These are phyloP conservation scores for Alternaria sp. DNA, from an alignment of 2,329 filamentous ascomycete genomes.

Conservation along the genomic window DNA sequence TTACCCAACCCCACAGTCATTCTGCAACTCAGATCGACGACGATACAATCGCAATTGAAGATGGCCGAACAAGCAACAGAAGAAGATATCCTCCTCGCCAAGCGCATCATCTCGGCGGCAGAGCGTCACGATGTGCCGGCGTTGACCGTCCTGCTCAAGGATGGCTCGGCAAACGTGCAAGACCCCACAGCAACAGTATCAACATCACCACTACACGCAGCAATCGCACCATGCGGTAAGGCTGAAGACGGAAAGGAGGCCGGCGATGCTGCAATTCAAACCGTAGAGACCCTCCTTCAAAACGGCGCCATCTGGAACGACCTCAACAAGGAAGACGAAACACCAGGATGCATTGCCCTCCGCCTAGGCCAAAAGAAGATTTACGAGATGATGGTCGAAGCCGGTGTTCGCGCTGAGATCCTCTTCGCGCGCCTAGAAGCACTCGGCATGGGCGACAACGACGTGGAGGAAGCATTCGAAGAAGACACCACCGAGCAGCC, in stretches of 20 bases:
- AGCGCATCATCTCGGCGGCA: constrained; percentile 46
- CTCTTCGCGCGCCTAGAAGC: constrained; percentile 45
- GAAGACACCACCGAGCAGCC: constrained; percentile 33
- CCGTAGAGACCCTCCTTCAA: constrained; percentile 40
- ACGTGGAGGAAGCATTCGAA: constrained; percentile 29
- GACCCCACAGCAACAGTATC: constrained; percentile 43
- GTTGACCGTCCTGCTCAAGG: constrained; percentile 43
- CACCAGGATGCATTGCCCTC: constrained; percentile 46
- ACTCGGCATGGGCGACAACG: constrained; percentile 34
- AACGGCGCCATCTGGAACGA: constrained; percentile 51
- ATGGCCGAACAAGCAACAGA: constrained; percentile 45
- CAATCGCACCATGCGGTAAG: constrained; percentile 41
- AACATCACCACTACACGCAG: constrained; percentile 46
- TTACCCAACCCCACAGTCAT: constrained; percentile 15
- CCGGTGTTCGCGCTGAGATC: constrained; percentile 45
- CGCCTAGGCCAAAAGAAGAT: constrained; percentile 42
- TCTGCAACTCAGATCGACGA: neutral
- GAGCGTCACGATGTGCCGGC: constrained; percentile 44
- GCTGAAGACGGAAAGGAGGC: constrained; percentile 37
- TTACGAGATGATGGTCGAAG: constrained; percentile 47
- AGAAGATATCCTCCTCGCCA: constrained; percentile 45
- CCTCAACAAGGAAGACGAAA: constrained; percentile 47
- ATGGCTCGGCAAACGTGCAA: constrained; percentile 47
- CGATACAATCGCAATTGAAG: constrained; percentile 13
- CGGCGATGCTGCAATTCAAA: constrained; percentile 35